phyloP scores from a whole-genome alignment of 2,329 filamentous ascomycete genomes.

The Coniochaeta sp. region DNA sequence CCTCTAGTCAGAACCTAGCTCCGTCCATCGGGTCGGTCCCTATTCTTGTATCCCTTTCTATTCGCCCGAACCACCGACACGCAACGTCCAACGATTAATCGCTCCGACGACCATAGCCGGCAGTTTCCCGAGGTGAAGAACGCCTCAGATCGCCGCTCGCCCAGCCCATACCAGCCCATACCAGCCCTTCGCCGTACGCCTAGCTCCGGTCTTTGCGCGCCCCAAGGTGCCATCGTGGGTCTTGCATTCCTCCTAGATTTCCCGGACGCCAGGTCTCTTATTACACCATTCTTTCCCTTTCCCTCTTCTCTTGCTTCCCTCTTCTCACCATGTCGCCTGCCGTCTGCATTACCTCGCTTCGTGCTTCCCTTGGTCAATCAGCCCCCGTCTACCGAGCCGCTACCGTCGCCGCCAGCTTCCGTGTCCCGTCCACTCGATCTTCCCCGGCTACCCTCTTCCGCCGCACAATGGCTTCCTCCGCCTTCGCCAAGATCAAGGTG shows the following conservation, averaged over 20 bases:
- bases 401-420: constrained; percentile 7
- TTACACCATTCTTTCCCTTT: constrained; percentile 5
- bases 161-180: neutral
- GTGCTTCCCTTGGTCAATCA: constrained; percentile 14
- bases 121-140: neutral
- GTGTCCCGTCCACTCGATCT: constrained; percentile 9
- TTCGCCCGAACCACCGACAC: neutral
- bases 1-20: too few species aligned
- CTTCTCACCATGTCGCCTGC: constrained; percentile 18
- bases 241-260: constrained; percentile 6
- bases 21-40: neutral
- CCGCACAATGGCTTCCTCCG: constrained; percentile 43
- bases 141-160: neutral
- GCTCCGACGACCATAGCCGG: neutral
- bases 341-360: constrained; percentile 13
- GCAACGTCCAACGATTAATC: too few species aligned
- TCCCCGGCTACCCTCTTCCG: constrained; percentile 23
- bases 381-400: constrained; percentile 11
- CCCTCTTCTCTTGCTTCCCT: constrained; percentile 11
- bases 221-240: constrained; percentile 1
- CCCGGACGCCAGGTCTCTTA: constrained; percentile 7
- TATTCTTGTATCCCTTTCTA: neutral
- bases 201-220: constrained; percentile 8
- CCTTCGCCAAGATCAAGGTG: constrained; percentile 88
- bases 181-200: constrained; percentile 5